phyloP scores from a whole-genome alignment of 768 basidiomycete genomes.

The Leccinum disarticulatum region DNA sequence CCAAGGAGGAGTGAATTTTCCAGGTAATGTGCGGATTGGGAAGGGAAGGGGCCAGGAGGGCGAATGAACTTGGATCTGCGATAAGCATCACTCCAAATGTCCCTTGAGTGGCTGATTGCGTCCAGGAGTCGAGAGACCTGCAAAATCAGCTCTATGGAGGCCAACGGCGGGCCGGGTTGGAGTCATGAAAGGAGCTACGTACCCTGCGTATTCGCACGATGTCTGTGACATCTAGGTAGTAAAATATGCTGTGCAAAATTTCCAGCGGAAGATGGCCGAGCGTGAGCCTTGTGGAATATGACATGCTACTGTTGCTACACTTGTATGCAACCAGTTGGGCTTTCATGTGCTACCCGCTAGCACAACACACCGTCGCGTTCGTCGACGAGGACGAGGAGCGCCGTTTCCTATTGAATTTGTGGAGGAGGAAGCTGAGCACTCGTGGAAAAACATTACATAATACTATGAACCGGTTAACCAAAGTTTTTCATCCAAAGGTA shows the following conservation, averaged over 20 bases:
- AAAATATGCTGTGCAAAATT: slow-evolving; percentile 7
- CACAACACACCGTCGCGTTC: too few relatives aligned
- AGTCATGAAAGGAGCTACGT: background rate
- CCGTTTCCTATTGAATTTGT: too few relatives aligned
- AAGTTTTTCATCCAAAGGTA: too few relatives aligned
- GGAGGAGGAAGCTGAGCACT: too few relatives aligned
- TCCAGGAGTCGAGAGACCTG: slow-evolving; percentile 17
- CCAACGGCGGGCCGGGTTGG: background rate
- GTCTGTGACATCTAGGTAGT: slow-evolving; percentile 10
- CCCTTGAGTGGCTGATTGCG: slow-evolving; percentile 3
- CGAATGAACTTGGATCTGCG: slow-evolving; percentile 11
- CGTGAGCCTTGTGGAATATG: too few relatives aligned
- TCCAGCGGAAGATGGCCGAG: too few relatives aligned
- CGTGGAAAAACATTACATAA: too few relatives aligned
- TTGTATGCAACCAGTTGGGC: too few relatives aligned
- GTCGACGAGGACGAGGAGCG: too few relatives aligned
- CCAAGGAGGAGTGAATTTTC: slow-evolving; percentile 14
- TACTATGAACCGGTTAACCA: too few relatives aligned
- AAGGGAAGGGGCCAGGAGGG: slow-evolving; percentile 20
- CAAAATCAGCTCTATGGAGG: background rate
- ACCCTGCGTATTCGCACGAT: slow-evolving; percentile 21
- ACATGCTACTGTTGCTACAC: too few relatives aligned
- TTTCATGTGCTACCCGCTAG: background rate
- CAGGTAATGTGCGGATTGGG: slow-evolving; percentile 14
- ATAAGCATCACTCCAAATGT: slow-evolving; percentile 21